These are phyloP conservation scores for Phytophthora megakarya DNA, from an alignment of 352 stramenopile species.

Conservation along the genomic window DNA sequence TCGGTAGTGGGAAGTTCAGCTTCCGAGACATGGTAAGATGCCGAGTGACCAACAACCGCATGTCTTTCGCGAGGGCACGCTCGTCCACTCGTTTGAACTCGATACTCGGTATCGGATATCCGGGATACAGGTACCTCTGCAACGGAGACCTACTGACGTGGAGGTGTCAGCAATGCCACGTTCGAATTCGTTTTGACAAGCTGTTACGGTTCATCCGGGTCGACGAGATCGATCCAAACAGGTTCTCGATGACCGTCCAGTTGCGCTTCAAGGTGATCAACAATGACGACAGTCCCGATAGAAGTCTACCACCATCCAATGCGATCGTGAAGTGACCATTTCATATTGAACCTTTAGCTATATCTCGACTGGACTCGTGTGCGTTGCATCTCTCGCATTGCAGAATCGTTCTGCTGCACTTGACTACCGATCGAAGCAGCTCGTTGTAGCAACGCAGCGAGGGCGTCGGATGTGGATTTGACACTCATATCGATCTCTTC, in stretches of 20 bases:
- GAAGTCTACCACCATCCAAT: neutral
- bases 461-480: conserved; percentile 19
- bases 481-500: conserved; percentile 19
- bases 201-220: neutral
- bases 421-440: conserved; percentile 28
- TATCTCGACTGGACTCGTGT: conserved; percentile 13
- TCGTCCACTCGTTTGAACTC: conserved; percentile 7
- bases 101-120: too few relatives aligned
- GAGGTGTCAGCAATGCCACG: conserved; percentile 13
- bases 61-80: conserved; percentile 24
- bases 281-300: conserved; percentile 5
- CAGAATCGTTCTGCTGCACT: conserved; percentile 32
- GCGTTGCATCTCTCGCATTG: conserved; percentile 28
- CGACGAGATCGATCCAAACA: neutral
- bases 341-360: neutral
- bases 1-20: conserved; percentile 27
- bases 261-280: conserved; percentile 10
- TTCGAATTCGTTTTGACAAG: too few relatives aligned
- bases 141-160: conserved; percentile 16
- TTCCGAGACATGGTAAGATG: conserved; percentile 11
- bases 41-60: conserved; percentile 13
- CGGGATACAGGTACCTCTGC: too few relatives aligned
- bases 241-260: conserved; percentile 5
- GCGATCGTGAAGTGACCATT: conserved; percentile 7
- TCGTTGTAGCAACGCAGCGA: conserved; percentile 15